A percentile compares a stretch with the other conserved stretches of the same genome.
These are phyloP conservation scores for Claviceps cyperi DNA, from an alignment of 2,329 filamentous ascomycete genomes.

Conservation along the genomic window DNA sequence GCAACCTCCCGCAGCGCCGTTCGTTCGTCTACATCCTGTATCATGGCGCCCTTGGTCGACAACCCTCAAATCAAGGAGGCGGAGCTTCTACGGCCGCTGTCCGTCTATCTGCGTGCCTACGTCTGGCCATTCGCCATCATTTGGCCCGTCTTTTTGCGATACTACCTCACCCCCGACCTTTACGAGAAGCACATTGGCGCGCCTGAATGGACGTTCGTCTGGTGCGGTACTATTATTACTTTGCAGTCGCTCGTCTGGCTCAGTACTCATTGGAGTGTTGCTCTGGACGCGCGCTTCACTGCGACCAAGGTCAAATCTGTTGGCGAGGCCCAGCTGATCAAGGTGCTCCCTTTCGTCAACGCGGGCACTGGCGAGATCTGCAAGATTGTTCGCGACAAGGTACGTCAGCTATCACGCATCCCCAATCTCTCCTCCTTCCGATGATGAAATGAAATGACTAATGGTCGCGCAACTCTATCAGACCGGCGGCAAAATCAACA, in stretches of 20 bases:
- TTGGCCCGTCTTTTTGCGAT: conserved; percentile 83
- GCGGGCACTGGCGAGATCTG: conserved; percentile 84
- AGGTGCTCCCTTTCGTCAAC: conserved; percentile 80
- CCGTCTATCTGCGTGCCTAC: conserved; percentile 70
- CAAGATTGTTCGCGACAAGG: conserved; percentile 60
- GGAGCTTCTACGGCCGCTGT: conserved; percentile 75
- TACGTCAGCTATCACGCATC: conserved; percentile 15
- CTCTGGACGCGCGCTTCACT: conserved; percentile 69
- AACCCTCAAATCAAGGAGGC: conserved; percentile 79
- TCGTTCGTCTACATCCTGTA: conserved; percentile 8
- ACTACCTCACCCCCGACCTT: conserved; percentile 68
- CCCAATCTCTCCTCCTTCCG: neutral
- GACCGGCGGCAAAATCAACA: conserved; percentile 57
- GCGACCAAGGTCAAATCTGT: conserved; percentile 56
- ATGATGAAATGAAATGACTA: neutral
- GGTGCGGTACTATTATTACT: conserved; percentile 76
- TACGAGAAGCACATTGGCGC: conserved; percentile 87
- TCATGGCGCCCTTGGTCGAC: conserved; percentile 74
- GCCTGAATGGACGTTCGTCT: conserved; percentile 98
- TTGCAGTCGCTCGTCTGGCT: conserved; percentile 83
- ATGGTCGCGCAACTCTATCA: conserved; percentile 14
- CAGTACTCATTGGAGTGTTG: conserved; percentile 94
- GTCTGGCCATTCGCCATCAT: conserved; percentile 83
- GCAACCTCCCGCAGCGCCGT: conserved; percentile 1
- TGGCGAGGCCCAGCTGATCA: conserved; percentile 70